Base-by-base conservation (phyloP, 2,329 filamentous ascomycete genomes). In the Phialemoniopsis sp. region DNA sequence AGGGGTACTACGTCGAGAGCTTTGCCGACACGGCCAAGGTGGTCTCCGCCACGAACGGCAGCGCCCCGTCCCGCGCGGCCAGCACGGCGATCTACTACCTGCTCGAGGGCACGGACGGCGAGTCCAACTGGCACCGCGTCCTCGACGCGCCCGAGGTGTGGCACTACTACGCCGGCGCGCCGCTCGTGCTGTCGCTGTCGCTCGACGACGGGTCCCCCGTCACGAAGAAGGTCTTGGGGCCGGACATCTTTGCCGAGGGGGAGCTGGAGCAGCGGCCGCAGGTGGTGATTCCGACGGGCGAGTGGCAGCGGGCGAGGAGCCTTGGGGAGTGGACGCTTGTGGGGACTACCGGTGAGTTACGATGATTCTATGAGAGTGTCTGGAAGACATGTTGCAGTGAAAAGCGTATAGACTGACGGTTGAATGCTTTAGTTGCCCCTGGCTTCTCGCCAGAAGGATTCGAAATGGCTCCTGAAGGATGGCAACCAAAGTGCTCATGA, bases 121-220 rank as follows among this genome's bases (percentile, higher is more conserved):
- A 60, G 14, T 76, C 72, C 4, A 51, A 63, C 41, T 76, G 70
- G 72, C 72, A 76, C 52, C 67, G 68, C 38, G 63, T 72, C 36
- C 21, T 26, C 21, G 68, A 73, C 40, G 65, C 66, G 3, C 66
- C 56, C 29, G 70, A 76, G 49, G 53, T 72, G 8, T 76, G 73
- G 73, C 73, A 77, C 48, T 65, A 70, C 56, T 76, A 76, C 37
- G 72, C 68, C 8, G 73, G 73, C 5, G 70, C 72, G 7, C 72
- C 72, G 1, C 50, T 77, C 36, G 60, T 52, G 10, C 52, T 76
- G 9, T 68, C 62, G 3, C 54, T 74, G 1, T 70, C 69, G 2
- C 50, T 42, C 15, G 53, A 75, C 37, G 60, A 75, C 39, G 70
- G 69, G 3, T 53, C 49, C 48, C 58, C 54, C 29, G 56, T 56